A percentile compares a stretch with the other conserved stretches of the same genome.
Conservation (phyloP, 208 protist species). For the Crithidia expoeki region DNA sequence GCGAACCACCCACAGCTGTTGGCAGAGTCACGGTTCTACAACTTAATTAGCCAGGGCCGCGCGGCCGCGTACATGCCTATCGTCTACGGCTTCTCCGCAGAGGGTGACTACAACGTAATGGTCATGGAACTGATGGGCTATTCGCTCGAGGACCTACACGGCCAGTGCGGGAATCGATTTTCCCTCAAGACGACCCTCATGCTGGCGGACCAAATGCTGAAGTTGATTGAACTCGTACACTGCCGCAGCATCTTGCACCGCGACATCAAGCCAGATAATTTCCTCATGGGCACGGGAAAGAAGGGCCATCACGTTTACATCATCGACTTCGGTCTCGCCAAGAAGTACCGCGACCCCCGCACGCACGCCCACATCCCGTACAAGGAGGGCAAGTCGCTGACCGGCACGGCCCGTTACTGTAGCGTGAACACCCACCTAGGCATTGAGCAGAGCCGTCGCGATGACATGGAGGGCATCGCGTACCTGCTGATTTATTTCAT, state of each 20-base stretch:
- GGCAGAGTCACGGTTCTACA: slow-evolving; percentile 90
- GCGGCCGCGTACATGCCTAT: slow-evolving; percentile 86
- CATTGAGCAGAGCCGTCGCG: slow-evolving; percentile 96
- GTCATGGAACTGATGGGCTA: slow-evolving; percentile 94
- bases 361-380: slow-evolving; percentile 99
- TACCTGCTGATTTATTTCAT: slow-evolving; percentile 99
- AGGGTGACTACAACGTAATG: slow-evolving; percentile 94
- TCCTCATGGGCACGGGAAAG: slow-evolving; percentile 91
- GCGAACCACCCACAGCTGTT: slow-evolving; percentile 92
- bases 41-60: slow-evolving; percentile 80
- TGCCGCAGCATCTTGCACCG: slow-evolving; percentile 92
- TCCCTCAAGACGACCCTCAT: slow-evolving; percentile 94
- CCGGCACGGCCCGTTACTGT: slow-evolving; percentile 99
- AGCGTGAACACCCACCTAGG: slow-evolving; percentile 99
- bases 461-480: slow-evolving; percentile 99
- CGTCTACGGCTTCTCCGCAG: slow-evolving; percentile 87
- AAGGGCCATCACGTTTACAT: slow-evolving; percentile 95
- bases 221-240: slow-evolving; percentile 92
- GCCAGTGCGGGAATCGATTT: slow-evolving; percentile 83
- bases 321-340: slow-evolving; percentile 99
- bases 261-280: slow-evolving; percentile 96
- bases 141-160: slow-evolving; percentile 93
- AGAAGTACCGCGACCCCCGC: slow-evolving; percentile 98
- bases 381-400: slow-evolving; percentile 98
- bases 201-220: slow-evolving; percentile 93